Percentiles rank a stretch among this genome's conserved stretches.
Conservation (phyloP, 2,329 filamentous ascomycete species). For the Hypoxylon sp. region DNA sequence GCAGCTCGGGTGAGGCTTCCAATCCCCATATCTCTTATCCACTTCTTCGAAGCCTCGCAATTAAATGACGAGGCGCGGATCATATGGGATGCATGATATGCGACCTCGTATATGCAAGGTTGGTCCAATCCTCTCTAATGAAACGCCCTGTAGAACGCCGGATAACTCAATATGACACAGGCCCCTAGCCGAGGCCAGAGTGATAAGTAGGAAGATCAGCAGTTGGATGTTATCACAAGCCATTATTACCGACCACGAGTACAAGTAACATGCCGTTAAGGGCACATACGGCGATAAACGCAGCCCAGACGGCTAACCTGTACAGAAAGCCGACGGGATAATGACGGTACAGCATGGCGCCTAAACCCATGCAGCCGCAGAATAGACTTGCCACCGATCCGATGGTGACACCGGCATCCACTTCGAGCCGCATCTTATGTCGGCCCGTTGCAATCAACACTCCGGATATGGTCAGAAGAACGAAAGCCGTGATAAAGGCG, state of each 20-base stretch:
- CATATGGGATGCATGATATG: background rate
- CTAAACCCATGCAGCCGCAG: conserved; percentile 73
- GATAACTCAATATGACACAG: conserved; percentile 20
- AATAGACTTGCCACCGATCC: conserved; percentile 77
- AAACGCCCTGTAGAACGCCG: conserved; percentile 22
- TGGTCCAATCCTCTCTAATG: conserved; percentile 28
- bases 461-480: conserved; percentile 75
- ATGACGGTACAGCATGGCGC: conserved; percentile 68
- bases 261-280: conserved; percentile 68
- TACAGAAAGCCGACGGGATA: conserved; percentile 61
- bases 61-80: background rate
- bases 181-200: conserved; percentile 11
- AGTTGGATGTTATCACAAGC: conserved; percentile 44
- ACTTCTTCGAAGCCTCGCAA: background rate
- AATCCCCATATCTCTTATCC: conserved; percentile 10
- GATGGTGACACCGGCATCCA: conserved; percentile 79
- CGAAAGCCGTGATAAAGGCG: conserved; percentile 71
- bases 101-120: conserved; percentile 34
- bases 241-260: conserved; percentile 62
- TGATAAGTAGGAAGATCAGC: background rate
- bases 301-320: conserved; percentile 60
- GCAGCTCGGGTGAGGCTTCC: background rate
- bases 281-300: conserved; percentile 63
- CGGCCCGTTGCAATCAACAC: conserved; percentile 78
- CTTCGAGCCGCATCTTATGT: conserved; percentile 77